These are phyloP conservation scores for Biscutella laevigata DNA, from an alignment of 441 rosid genomes.

Conservation along the genomic window DNA sequence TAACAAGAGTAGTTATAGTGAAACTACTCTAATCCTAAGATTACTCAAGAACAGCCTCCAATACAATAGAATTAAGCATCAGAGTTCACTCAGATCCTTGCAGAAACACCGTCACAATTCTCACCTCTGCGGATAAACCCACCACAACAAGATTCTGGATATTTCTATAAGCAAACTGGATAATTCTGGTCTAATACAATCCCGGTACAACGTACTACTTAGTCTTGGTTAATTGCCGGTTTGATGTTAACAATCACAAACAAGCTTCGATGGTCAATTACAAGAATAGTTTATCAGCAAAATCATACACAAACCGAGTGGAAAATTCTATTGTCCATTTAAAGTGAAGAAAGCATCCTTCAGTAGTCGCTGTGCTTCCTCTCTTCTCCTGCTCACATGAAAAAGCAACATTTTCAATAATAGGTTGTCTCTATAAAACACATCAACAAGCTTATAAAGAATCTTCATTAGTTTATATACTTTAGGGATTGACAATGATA, in stretches of 20 bases:
- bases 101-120: too few species aligned
- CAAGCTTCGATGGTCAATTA: neutral
- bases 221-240: neutral
- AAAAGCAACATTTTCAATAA: too few species aligned
- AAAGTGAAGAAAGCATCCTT: slow-evolving; percentile 62
- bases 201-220: neutral
- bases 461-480: neutral
- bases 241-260: neutral
- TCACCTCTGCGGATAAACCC: too few species aligned
- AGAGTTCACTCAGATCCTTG: too few species aligned
- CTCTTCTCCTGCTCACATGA: slow-evolving; percentile 51
- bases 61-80: too few species aligned
- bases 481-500: neutral
- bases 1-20: too few species aligned
- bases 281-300: neutral
- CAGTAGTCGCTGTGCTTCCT: slow-evolving; percentile 64
- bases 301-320: neutral
- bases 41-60: too few species aligned
- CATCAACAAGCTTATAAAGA: neutral
- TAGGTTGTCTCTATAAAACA: neutral
- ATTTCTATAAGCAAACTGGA: too few species aligned
- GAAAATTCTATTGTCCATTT: slow-evolving; percentile 40
- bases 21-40: too few species aligned
- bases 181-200: neutral
- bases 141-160: too few species aligned